Evolutionary conservation across 2,329 filamentous ascomycete species (phyloP), one percentile per base, ranked within the genome.

Genomic region (Delphinella strobiligena): DNA sequence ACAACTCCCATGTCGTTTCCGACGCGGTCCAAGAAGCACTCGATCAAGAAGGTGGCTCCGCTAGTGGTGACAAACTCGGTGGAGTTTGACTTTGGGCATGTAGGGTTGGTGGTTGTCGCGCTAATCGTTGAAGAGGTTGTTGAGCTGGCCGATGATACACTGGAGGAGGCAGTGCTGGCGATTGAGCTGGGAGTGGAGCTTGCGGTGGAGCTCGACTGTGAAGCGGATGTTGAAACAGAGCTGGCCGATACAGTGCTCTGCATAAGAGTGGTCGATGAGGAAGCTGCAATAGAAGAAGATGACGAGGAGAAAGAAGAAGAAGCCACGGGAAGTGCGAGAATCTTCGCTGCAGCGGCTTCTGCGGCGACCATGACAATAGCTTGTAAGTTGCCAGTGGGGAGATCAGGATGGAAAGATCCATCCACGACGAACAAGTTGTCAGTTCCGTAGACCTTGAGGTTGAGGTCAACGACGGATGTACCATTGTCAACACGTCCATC

Each of bases 371-470:
- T 74, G 46, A 80, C 71, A 27, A 72, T 70, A 1, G 74, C 68
- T 37, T 74, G 72, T 2, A 78, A 78, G 58, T 83, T 83, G 15
- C 76, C 72, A 1, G 75, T 77, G 2, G 75, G 67, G 41, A 80
- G 70, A 46, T 78, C 78, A 0, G 78, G 77, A 60, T 80, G 78
- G 51, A 82, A 77, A 44, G 69, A 71, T 0, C 71, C 76, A 48
- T 81, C 77, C 2, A 80, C 72, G 15, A 55, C 42, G 45, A 51
- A 58, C n/a, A 53, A 36, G 27, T 55, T 53, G 34, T 53, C 51
- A 3, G 51, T 54, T 22, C 52, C 52, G 51, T 74, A 81, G 4
- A 82, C 75, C 58, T 71, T 74, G 42, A 74, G 71, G 57, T 81
- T 64, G 11, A 66, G 54, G 48, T 81, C 77, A 1, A 81, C 77